These are phyloP conservation scores for Calonectria leucothoes DNA, from an alignment of 2,329 filamentous ascomycete genomes.

Conservation along the genomic window DNA sequence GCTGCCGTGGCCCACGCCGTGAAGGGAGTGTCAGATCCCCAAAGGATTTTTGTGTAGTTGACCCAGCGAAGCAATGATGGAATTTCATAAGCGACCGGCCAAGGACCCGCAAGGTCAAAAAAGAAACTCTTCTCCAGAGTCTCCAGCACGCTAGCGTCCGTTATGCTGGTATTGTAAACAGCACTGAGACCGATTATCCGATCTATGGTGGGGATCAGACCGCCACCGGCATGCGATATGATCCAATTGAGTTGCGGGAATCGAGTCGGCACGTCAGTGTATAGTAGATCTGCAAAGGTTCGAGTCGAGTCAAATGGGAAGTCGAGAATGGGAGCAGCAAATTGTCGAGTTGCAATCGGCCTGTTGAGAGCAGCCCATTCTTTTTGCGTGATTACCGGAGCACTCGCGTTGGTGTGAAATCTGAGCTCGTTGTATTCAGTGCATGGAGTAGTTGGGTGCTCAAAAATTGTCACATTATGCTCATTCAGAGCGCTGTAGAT, in stretches of 20 bases:
- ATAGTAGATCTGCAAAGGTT: conserved; percentile 34
- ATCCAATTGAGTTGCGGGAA: conserved; percentile 41
- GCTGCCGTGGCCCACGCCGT: conserved; percentile 28
- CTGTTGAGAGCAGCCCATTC: conserved; percentile 35
- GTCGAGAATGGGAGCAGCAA: conserved; percentile 30
- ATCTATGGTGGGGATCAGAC: conserved; percentile 38
- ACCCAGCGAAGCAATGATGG: conserved; percentile 38
- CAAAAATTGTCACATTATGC: conserved; percentile 60
- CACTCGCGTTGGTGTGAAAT: conserved; percentile 20
- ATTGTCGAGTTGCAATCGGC: conserved; percentile 25
- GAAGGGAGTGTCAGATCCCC: conserved; percentile 37
- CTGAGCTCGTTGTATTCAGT: conserved; percentile 37
- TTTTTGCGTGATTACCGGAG: conserved; percentile 9
- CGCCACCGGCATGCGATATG: conserved; percentile 41
- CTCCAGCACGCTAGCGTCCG: conserved; percentile 45
- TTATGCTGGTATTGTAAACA: conserved; percentile 29
- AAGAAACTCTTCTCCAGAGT: conserved; percentile 33
- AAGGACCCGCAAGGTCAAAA: conserved; percentile 42
- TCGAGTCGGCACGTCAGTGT: conserved; percentile 32
- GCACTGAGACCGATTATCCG: conserved; percentile 20
- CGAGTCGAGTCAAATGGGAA: conserved; percentile 40
- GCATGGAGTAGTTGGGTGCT: conserved; percentile 65
- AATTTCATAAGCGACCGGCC: conserved; percentile 34
- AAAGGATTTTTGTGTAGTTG: conserved; percentile 33
- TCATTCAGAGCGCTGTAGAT: conserved; percentile 61